Evolutionary conservation across 2,329 filamentous ascomycete species (phyloP), one percentile per base, ranked within the genome.

Genomic region (Colletotrichum lentis): DNA sequence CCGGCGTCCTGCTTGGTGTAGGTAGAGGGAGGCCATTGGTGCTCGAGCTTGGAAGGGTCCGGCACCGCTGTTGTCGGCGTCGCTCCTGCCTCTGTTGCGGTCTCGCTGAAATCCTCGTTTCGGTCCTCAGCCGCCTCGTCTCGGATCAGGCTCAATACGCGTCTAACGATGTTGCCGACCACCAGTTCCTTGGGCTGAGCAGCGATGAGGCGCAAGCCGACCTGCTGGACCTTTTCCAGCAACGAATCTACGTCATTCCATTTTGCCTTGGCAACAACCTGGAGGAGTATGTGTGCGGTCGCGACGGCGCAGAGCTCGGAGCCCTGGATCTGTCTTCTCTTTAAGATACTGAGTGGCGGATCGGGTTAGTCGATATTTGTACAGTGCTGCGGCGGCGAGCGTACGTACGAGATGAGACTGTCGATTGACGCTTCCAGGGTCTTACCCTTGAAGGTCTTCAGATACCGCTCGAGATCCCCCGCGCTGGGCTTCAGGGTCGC

Each of bases 171-270:
- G 76, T 99, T 99, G 60, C 94, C 95, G 52, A 97, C 93, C 5
- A 94, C 93, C 73, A 97, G 90, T 81, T 98, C 96, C 69, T 91
- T 88, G 18, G 95, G 95, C 74, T 97, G 93, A 8, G 96, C 94
- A 63, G 91, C 88, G 43, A 91, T 90, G 50, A 99, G 84, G 63
- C 89, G 88, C 73, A 89, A 86, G 64, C 96, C 96, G 27, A 95
- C 89, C 68, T 89, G 86, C 71, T 92, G 90, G 70, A 99, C 90
- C 72, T 92, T 90, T 73, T 90, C 87, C 67, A 98, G 88, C 58
- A 99, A 88, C 74, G 90, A 89, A 57, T 89, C 87, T 54, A 94
- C 90, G 77, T 95, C 91, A 69, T 86, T 85, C 81, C 91, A 94
- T 77, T 90, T 92, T 73, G 91, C 91, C 71, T 90, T 90, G 41